A percentile compares a stretch with the other conserved stretches of the same genome.
These are phyloP conservation scores for Glutinoglossum americanum DNA, from an alignment of 495 filamentous ascomycete genomes.

Conservation along the genomic window DNA sequence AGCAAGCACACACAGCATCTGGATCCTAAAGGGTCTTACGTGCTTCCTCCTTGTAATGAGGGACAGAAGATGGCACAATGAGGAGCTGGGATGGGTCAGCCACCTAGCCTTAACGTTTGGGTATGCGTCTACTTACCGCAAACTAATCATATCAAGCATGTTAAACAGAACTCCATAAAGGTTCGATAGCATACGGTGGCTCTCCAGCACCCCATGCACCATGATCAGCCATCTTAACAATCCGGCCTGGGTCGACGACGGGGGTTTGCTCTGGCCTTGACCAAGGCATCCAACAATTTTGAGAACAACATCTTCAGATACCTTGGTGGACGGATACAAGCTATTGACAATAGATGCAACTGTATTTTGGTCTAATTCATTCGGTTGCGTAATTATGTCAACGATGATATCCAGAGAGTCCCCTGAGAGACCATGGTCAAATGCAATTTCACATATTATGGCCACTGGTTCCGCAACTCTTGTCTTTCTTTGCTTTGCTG, in stretches of 20 bases:
- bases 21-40: slow-evolving; percentile 68
- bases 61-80: slow-evolving; percentile 62
- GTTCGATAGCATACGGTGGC: slow-evolving; percentile 38
- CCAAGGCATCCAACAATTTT: slow-evolving; percentile 55
- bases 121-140: slow-evolving; percentile 23
- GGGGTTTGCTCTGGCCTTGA: slow-evolving; percentile 56
- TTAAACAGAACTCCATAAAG: slow-evolving; percentile 67
- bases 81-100: not conserved
- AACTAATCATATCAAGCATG: slow-evolving; percentile 57
- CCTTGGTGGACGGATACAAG: slow-evolving; percentile 45
- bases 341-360: slow-evolving; percentile 44
- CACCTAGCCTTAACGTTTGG: not conserved
- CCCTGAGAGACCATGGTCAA: slow-evolving; percentile 41
- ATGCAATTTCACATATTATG: slow-evolving; percentile 27
- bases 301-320: slow-evolving; percentile 38
- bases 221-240: slow-evolving; percentile 66
- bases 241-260: slow-evolving; percentile 40
- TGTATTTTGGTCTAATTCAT: slow-evolving; percentile 54
- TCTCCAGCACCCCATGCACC: slow-evolving; percentile 52
- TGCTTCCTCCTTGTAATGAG: slow-evolving; percentile 69
- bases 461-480: slow-evolving; percentile 22
- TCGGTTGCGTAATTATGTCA: slow-evolving; percentile 41
- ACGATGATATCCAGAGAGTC: slow-evolving; percentile 38
- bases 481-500: slow-evolving; percentile 1
- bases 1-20: slow-evolving; percentile 36